phyloP scores from a whole-genome alignment of 768 basidiomycete species.

The Vararia minispora region DNA sequence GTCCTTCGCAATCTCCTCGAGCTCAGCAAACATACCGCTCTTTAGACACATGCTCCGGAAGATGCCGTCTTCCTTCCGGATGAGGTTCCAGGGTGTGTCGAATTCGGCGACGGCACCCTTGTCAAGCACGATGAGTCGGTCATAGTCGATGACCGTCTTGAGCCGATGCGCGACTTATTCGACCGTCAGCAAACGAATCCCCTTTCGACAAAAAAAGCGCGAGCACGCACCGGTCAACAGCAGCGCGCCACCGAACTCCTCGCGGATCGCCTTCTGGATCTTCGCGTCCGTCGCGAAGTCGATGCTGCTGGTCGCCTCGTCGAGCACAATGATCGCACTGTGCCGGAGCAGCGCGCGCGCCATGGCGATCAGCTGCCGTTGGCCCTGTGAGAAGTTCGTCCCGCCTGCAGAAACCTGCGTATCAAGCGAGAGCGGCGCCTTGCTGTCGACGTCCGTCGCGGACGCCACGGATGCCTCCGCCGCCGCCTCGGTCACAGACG shows the following conservation, averaged over 20 bases:
- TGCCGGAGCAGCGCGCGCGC: constrained; percentile 56
- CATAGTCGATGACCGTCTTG: constrained; percentile 30
- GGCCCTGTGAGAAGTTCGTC: constrained; percentile 87
- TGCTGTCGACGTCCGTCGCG: constrained; percentile 43
- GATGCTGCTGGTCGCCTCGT: constrained; percentile 68
- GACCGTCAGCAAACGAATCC: constrained; percentile 24
- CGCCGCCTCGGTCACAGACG: constrained; percentile 28
- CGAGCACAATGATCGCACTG: constrained; percentile 54
- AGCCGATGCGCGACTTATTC: not conserved
- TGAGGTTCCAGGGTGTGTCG: constrained; percentile 60
- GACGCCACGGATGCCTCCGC: constrained; percentile 20
- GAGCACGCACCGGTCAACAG: constrained; percentile 46
- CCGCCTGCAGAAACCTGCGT: constrained; percentile 81
- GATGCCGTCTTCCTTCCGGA: constrained; percentile 48
- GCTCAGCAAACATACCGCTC: not conserved
- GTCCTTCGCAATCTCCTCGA: not conserved
- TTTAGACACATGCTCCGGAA: constrained; percentile 34
- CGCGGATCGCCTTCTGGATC: constrained; percentile 69
- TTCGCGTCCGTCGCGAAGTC: constrained; percentile 73
- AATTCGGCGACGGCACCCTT: constrained; percentile 58
- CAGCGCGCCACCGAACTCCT: constrained; percentile 60
- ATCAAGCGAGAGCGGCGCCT: constrained; percentile 51
- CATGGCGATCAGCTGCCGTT: constrained; percentile 81
- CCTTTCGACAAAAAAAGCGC: constrained; percentile 12
- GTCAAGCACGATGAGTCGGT: constrained; percentile 66